phyloP scores from a whole-genome alignment of 2,329 filamentous ascomycete genomes.

The Diaporthe vaccinii region DNA sequence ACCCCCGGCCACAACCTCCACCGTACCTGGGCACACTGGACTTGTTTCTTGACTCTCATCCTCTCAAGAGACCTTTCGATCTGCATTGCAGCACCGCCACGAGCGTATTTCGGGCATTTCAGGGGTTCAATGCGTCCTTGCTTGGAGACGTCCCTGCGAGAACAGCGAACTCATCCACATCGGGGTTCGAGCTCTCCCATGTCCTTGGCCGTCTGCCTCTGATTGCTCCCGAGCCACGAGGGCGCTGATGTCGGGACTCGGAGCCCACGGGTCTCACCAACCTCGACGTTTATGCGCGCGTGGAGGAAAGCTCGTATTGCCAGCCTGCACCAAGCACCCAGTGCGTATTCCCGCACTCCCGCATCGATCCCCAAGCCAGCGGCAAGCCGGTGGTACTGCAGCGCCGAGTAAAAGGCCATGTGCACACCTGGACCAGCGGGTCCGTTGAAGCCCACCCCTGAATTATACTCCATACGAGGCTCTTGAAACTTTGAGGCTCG shows the following conservation, averaged over 20 bases:
- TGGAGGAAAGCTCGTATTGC: slow-evolving; percentile 6
- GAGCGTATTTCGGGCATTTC: slow-evolving; percentile 12
- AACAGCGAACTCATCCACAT: not conserved
- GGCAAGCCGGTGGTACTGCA: slow-evolving; percentile 10
- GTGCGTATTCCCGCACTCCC: not conserved
- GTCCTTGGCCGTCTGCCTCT: not conserved
- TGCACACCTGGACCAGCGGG: not conserved
- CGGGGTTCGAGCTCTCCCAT: not conserved
- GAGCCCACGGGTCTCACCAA: not conserved
- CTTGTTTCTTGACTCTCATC: not conserved
- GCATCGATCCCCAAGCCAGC: not conserved
- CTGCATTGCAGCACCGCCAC: slow-evolving; percentile 26
- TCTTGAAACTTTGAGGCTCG: not conserved
- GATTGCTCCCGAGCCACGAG: not conserved
- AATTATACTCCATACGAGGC: slow-evolving; percentile 15
- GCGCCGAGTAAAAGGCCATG: not conserved
- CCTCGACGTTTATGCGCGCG: not conserved
- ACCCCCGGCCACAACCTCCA: not conserved
- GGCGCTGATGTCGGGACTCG: not conserved
- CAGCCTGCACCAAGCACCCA: not conserved
- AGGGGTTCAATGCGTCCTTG: slow-evolving; percentile 19
- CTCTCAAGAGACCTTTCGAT: not conserved
- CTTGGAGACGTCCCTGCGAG: not conserved
- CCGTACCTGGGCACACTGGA: not conserved
- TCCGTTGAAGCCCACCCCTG: slow-evolving; percentile 3